Evolutionary conservation across 148 eudicot genomes (phyloP).

Genomic region (Simmondsia chinensis): DNA sequence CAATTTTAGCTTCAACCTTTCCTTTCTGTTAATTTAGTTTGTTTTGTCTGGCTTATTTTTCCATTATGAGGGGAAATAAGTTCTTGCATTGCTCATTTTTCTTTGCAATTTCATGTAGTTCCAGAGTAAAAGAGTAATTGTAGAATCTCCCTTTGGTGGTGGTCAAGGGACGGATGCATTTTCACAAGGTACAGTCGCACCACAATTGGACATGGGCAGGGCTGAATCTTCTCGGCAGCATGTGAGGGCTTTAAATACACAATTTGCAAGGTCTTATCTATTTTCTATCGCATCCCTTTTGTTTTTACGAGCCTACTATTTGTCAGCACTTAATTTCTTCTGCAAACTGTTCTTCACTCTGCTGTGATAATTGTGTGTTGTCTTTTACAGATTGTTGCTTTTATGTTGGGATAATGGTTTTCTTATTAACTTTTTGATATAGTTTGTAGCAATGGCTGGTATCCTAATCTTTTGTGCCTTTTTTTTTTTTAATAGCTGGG

Average conservation of each 20-base stretch:
- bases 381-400: no score
- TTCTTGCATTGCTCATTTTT: not conserved
- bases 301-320: no score
- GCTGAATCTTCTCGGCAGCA: conserved; percentile 71
- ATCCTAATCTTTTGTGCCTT: conserved; percentile 7
- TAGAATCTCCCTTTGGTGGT: conserved; percentile 41
- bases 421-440: no score
- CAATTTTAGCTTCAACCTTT: not conserved
- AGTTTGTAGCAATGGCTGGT: no score
- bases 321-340: not conserved
- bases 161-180: conserved; percentile 34
- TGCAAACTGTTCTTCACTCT: no score
- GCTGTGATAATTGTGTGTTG: no score
- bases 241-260: conserved; percentile 89
- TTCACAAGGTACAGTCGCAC: conserved; percentile 24
- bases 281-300: not conserved
- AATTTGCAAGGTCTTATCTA: conserved; percentile 79
- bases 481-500: conserved; percentile 63
- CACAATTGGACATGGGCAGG: conserved; percentile 48
- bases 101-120: conserved; percentile 30
- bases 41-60: no score
- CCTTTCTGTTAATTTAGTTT: no score
- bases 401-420: no score
- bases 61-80: no score
- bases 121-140: conserved; percentile 44